A percentile compares a stretch with the other conserved stretches of the same genome.
Conservation (phyloP, 768 basidiomycete genomes). For the Royoungia palumana region DNA sequence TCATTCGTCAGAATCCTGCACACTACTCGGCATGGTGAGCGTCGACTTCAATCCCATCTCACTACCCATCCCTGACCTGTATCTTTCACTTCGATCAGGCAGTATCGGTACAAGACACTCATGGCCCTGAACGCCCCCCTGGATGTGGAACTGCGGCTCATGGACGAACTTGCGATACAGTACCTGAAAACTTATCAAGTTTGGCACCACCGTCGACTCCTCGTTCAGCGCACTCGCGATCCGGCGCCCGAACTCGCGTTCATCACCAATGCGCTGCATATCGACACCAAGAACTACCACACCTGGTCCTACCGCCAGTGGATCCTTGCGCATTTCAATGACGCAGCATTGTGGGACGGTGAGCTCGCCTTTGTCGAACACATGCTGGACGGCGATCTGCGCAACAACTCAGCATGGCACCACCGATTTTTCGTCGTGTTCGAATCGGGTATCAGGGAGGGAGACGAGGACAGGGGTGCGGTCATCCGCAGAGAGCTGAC, state of each 20-base stretch:
- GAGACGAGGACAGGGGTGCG: conserved; percentile 59
- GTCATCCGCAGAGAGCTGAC: conserved; percentile 66
- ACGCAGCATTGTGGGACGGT: conserved; percentile 62
- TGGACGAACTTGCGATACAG: conserved; percentile 81
- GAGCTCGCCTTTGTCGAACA: conserved; percentile 75
- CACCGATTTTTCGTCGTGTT: conserved; percentile 90
- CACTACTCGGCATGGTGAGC: conserved; percentile 95
- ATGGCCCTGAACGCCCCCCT: conserved; percentile 64
- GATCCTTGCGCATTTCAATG: conserved; percentile 82
- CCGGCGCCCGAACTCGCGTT: conserved; percentile 74
- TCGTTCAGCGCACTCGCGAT: conserved; percentile 54
- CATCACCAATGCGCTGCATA: conserved; percentile 64
- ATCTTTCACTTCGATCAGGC: conserved; percentile 49
- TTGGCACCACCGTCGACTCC: conserved; percentile 88
- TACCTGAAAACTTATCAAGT: conserved; percentile 97
- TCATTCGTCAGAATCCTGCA: conserved; percentile 91
- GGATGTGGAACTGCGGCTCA: conserved; percentile 73
- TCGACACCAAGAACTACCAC: conserved; percentile 95
- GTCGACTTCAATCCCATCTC: background rate
- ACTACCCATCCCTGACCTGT: background rate
- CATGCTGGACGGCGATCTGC: conserved; percentile 69
- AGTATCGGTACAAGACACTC: conserved; percentile 90
- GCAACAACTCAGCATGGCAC: conserved; percentile 99
- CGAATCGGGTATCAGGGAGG: conserved; percentile 56
- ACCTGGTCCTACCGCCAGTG: conserved; percentile 99